Evolutionary conservation across 2,329 filamentous ascomycete genomes (phyloP).

Genomic region (Phialocephala sp.): DNA sequence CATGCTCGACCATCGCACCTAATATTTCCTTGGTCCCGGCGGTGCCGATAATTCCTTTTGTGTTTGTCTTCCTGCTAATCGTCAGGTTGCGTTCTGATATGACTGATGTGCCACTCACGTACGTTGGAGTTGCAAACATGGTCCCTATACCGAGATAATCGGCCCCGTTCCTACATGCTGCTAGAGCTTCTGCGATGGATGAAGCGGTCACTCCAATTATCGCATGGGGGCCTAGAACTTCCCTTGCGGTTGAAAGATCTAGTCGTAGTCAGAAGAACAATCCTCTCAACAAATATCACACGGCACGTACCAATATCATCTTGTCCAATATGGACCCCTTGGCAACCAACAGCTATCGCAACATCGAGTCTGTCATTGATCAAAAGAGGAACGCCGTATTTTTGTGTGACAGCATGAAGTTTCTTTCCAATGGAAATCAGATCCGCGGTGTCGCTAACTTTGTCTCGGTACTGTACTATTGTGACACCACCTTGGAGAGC

Average conservation of each 20-base stretch:
- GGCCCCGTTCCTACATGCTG: conserved; percentile 76
- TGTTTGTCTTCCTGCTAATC: conserved; percentile 76
- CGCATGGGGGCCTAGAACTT: conserved; percentile 73
- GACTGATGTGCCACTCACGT: conserved; percentile 33
- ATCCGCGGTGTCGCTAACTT: conserved; percentile 74
- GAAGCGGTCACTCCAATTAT: conserved; percentile 92
- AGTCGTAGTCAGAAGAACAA: conserved; percentile 25
- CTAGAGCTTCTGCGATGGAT: conserved; percentile 72
- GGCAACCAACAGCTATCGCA: conserved; percentile 81
- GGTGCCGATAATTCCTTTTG: conserved; percentile 79
- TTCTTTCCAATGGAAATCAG: conserved; percentile 73
- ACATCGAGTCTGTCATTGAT: conserved; percentile 96
- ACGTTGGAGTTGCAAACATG: conserved; percentile 84
- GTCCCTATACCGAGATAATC: conserved; percentile 93
- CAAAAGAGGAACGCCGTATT: conserved; percentile 75
- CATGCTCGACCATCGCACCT: conserved; percentile 53
- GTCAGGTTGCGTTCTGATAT: conserved; percentile 12
- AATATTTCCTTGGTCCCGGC: conserved; percentile 73
- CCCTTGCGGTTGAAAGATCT: conserved; percentile 70
- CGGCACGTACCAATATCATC: conserved; percentile 79
- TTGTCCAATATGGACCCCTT: conserved; percentile 94
- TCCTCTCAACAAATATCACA: not conserved
- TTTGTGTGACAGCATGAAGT: conserved; percentile 73
- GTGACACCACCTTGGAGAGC: conserved; percentile 82
- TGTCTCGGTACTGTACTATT: conserved; percentile 90